Conservation (phyloP, 306 rosid species). For the Prosopis cineraria region DNA sequence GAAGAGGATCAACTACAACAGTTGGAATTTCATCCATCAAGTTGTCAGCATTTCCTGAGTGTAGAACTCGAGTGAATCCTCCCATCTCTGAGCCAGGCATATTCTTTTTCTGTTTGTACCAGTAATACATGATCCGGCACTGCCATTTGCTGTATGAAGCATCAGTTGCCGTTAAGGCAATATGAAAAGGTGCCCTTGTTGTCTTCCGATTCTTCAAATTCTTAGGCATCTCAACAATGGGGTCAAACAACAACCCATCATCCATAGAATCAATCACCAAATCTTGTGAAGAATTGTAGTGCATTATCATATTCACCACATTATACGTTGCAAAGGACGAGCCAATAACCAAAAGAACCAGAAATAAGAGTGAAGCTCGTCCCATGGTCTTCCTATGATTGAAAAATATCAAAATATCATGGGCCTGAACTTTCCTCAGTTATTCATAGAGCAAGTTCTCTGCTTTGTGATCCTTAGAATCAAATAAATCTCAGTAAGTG, state of each 20-base stretch:
- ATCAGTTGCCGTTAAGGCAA: constrained; percentile 92
- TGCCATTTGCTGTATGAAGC: constrained; percentile 93
- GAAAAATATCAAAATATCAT: constrained; percentile 41
- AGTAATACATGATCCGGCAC: constrained; percentile 91
- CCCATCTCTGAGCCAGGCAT: constrained; percentile 93
- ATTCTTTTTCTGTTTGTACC: constrained; percentile 73
- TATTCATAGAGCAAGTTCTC: constrained; percentile 40
- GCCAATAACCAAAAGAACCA: constrained; percentile 71
- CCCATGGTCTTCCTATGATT: constrained; percentile 64
- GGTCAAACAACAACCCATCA: constrained; percentile 52
- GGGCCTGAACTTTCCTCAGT: constrained; percentile 38
- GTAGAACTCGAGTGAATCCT: constrained; percentile 91
- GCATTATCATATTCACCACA: constrained; percentile 63
- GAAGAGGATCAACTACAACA: constrained; percentile 91
- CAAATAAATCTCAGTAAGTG: constrained; percentile 23
- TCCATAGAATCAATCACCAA: constrained; percentile 31
- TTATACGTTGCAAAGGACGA: constrained; percentile 82
- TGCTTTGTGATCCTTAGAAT: constrained; percentile 33
- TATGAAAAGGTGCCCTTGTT: constrained; percentile 65
- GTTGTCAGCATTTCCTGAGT: constrained; percentile 88
- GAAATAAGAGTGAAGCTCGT: constrained; percentile 63
- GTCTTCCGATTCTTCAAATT: constrained; percentile 53
- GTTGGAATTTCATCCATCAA: constrained; percentile 99
- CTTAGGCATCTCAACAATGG: constrained; percentile 79
- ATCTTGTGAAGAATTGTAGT: constrained; percentile 54